These are phyloP conservation scores for Wickerhamomyces alni DNA, from an alignment of 805 yeast species.

Conservation along the genomic window DNA sequence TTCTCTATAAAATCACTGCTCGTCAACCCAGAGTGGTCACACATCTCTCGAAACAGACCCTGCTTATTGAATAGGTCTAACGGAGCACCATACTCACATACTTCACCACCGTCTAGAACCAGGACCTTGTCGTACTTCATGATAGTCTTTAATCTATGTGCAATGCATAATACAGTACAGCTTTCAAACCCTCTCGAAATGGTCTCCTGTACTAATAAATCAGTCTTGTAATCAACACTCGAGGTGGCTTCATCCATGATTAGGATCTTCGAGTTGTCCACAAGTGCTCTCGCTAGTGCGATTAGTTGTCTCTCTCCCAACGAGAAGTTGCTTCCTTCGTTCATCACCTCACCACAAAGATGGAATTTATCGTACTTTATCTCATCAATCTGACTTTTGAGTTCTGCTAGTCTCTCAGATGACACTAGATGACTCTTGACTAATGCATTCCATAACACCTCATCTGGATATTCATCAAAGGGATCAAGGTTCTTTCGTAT, in stretches of 20 bases:
- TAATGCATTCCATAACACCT: slow-evolving; percentile 54
- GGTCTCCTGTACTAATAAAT: slow-evolving; percentile 52
- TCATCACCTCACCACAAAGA: slow-evolving; percentile 51
- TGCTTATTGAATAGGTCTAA: slow-evolving; percentile 30
- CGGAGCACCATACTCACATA: slow-evolving; percentile 51
- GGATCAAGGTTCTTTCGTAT: slow-evolving; percentile 71
- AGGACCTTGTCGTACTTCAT: slow-evolving; percentile 50
- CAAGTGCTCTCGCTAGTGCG: slow-evolving; percentile 64
- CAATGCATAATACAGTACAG: slow-evolving; percentile 65
- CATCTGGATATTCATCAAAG: slow-evolving; percentile 52
- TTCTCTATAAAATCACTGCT: neutral
- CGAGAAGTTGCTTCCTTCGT: slow-evolving; percentile 62
- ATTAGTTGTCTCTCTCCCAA: slow-evolving; percentile 64
- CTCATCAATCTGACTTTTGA: neutral
- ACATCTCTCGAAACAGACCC: slow-evolving; percentile 40
- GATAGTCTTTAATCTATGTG: slow-evolving; percentile 62
- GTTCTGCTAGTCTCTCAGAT: neutral
- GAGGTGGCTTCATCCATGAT: slow-evolving; percentile 73
- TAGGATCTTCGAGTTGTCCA: slow-evolving; percentile 52
- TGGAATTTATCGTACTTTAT: slow-evolving; percentile 44
- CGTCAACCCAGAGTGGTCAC: slow-evolving; percentile 4
- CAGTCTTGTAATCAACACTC: slow-evolving; percentile 66
- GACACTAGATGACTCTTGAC: slow-evolving; percentile 56
- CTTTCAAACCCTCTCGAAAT: slow-evolving; percentile 48
- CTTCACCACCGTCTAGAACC: slow-evolving; percentile 51